Evolutionary conservation across 1,284 basidiomycete genomes (phyloP).

Genomic region (Inonotus obliquus): DNA sequence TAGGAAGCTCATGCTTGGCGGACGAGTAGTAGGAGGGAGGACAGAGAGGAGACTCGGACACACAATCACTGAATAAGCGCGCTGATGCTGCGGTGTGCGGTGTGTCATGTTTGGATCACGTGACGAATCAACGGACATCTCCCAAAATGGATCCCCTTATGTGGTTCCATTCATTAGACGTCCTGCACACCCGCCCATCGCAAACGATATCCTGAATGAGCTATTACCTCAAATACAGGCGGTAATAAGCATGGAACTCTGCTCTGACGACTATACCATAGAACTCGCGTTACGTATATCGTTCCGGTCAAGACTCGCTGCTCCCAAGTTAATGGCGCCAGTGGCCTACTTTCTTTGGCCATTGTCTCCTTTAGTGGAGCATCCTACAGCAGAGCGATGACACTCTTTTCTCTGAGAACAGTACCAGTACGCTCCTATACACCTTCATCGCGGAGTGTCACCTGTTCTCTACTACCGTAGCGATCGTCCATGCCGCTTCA

Average conservation of each 20-base stretch:
- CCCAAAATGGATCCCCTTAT: background rate
- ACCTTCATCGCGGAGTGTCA: no score
- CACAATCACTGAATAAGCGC: background rate
- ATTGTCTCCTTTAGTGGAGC: background rate
- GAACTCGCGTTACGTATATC: no score
- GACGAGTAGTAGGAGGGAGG: background rate
- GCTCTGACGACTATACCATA: no score
- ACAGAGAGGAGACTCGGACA: background rate
- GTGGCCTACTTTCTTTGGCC: background rate
- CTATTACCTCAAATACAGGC: no score
- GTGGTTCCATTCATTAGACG: no score
- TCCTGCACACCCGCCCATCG: no score
- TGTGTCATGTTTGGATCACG: background rate
- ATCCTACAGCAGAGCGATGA: background rate
- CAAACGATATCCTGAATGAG: no score
- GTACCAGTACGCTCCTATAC: background rate
- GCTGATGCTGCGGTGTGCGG: background rate
- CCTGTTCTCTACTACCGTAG: no score
- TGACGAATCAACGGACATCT: background rate
- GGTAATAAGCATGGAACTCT: no score
- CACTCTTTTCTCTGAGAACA: background rate
- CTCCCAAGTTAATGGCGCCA: background rate
- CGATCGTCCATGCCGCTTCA: no score
- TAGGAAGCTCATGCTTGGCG: background rate
- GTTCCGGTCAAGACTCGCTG: background rate